Evolutionary conservation across 192 early-diverging fungal genomes (phyloP).

Genomic region (Umbelopsis sp.): DNA sequence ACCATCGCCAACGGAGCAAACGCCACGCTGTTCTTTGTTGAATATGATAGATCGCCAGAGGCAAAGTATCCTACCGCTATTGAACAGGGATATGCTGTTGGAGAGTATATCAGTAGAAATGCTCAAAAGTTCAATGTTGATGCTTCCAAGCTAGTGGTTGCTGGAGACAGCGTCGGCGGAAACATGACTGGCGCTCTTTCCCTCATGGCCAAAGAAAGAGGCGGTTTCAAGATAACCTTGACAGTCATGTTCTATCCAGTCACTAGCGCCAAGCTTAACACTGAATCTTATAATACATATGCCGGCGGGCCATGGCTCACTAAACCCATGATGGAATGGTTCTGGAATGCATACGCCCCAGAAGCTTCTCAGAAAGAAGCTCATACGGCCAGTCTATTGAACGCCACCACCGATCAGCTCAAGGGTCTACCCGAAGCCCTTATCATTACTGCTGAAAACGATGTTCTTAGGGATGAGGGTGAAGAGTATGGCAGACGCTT

Average conservation of each 20-base stretch:
- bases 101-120: conserved; percentile 17
- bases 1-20: neutral
- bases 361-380: neutral
- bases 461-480: conserved; percentile 27
- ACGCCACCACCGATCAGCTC: conserved; percentile 19
- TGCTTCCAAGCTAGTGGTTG: conserved; percentile 20
- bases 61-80: conserved; percentile 9
- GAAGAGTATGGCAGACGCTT: conserved; percentile 22
- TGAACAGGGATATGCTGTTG: conserved; percentile 22
- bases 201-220: conserved; percentile 8
- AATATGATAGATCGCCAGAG: conserved; percentile 24
- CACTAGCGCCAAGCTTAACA: neutral
- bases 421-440: conserved; percentile 21
- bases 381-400: neutral
- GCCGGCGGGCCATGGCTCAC: conserved; percentile 1
- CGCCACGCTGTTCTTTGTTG: conserved; percentile 23
- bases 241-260: conserved; percentile 27
- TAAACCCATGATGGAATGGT: neutral
- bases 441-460: conserved; percentile 29
- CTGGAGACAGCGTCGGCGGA: conserved; percentile 32
- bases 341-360: conserved; percentile 24
- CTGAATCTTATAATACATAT: conserved; percentile 7
- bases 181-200: conserved; percentile 13
- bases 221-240: neutral
- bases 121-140: conserved; percentile 19